Conservation (phyloP, 2,329 filamentous ascomycete species). For the Grosmannia huntii region DNA sequence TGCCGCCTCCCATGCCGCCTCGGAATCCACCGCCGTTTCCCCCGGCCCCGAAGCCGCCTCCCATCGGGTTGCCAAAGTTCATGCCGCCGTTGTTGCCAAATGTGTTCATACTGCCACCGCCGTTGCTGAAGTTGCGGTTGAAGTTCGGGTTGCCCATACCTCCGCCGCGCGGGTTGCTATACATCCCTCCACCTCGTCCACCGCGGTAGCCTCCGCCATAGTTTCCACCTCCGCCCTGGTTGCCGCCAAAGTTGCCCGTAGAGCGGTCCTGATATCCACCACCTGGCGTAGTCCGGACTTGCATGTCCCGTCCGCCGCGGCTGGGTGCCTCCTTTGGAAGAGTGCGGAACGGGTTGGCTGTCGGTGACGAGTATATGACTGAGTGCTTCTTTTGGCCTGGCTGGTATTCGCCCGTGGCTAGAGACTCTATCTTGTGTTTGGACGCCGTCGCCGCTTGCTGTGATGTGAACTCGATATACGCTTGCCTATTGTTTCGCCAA, state of each 20-base stretch:
- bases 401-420: constrained; percentile 37
- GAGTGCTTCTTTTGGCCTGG: constrained; percentile 56
- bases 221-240: constrained; percentile 27
- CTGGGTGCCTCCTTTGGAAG: constrained; percentile 76
- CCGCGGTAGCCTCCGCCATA: constrained; percentile 22
- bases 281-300: constrained; percentile 38
- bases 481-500: constrained; percentile 36
- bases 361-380: constrained; percentile 63
- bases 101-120: constrained; percentile 25
- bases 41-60: constrained; percentile 31
- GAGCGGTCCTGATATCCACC: constrained; percentile 33
- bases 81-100: constrained; percentile 20
- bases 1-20: constrained; percentile 35
- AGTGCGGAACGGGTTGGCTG: constrained; percentile 79
- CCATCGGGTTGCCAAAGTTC: constrained; percentile 29
- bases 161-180: constrained; percentile 24
- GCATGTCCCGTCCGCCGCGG: constrained; percentile 50
- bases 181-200: constrained; percentile 11
- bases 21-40: constrained; percentile 34
- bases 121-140: constrained; percentile 24
- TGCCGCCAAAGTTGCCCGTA: constrained; percentile 32
- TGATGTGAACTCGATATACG: constrained; percentile 73
- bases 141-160: constrained; percentile 22
- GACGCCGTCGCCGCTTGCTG: constrained; percentile 75
- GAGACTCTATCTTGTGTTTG: constrained; percentile 67